Conservation (phyloP, 23 red algal genomes). For the Gracilaria domingensis region DNA sequence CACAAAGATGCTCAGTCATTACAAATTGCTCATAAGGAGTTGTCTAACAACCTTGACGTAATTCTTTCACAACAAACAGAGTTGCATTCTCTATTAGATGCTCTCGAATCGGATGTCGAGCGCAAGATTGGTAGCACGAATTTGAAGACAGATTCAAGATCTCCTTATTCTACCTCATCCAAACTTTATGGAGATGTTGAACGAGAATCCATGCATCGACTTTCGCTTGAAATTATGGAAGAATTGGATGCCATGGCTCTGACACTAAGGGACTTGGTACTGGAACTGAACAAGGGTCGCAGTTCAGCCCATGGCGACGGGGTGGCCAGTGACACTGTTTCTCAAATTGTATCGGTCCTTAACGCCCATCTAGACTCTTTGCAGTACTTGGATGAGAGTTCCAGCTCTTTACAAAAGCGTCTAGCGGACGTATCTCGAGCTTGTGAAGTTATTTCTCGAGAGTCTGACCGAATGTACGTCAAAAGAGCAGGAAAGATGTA, state of each 20-base stretch:
- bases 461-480: conserved; percentile 60
- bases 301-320: conserved; percentile 25
- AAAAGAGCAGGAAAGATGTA: conserved; percentile 19
- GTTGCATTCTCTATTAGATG: conserved; percentile 68
- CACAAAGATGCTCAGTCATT: conserved; percentile 54
- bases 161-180: background rate
- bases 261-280: conserved; percentile 74
- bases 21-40: conserved; percentile 67
- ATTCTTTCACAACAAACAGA: conserved; percentile 86
- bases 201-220: conserved; percentile 73
- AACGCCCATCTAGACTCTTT: conserved; percentile 88
- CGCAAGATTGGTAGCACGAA: conserved; percentile 40
- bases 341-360: conserved; percentile 85
- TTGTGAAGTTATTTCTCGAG: conserved; percentile 47
- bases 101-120: conserved; percentile 79
- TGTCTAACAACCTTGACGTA: conserved; percentile 78
- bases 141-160: conserved; percentile 36
- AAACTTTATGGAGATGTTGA: conserved; percentile 60
- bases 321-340: conserved; percentile 63
- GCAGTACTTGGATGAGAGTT: conserved; percentile 87
- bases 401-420: conserved; percentile 63
- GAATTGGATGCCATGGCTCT: conserved; percentile 81
- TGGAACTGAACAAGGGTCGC: conserved; percentile 75
- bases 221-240: conserved; percentile 69
- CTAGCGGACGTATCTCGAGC: conserved; percentile 64